Percentiles rank a stretch among this genome's conserved stretches.
Conservation (phyloP, 257 asterid genomes). For the Thymus quinquecostatus region DNA sequence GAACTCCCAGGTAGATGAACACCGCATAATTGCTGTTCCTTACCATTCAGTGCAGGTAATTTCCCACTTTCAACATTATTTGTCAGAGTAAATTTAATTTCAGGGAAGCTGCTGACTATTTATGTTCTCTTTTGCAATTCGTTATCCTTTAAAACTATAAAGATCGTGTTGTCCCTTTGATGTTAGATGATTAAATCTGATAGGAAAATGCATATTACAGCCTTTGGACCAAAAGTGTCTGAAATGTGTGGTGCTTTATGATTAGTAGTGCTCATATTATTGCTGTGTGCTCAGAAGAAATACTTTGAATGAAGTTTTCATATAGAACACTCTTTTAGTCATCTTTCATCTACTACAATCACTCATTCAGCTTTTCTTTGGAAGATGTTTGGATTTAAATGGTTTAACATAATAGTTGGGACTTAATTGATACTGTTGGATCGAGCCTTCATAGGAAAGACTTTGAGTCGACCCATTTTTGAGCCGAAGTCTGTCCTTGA, state of each 20-base stretch:
- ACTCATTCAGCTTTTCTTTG: not conserved
- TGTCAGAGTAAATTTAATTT: not conserved
- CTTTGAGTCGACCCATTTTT: not conserved
- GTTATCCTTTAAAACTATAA: not conserved
- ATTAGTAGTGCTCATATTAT: not conserved
- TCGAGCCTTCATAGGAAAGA: not conserved
- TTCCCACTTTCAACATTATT: conserved; percentile 26
- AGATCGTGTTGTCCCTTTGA: not conserved
- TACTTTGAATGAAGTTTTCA: not conserved
- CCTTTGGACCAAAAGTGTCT: not conserved
- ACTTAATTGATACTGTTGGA: not conserved
- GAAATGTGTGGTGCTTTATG: not conserved
- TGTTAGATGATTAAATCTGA: not conserved
- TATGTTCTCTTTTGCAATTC: conserved; percentile 4
- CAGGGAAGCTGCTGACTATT: not conserved
- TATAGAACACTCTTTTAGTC: not conserved
- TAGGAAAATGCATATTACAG: not conserved
- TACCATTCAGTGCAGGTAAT: conserved; percentile 89
- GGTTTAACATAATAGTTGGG: not conserved
- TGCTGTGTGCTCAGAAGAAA: not conserved
- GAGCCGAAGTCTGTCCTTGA: not conserved
- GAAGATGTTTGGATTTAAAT: not conserved
- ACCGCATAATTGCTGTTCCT: conserved; percentile 80
- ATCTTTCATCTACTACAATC: not conserved
- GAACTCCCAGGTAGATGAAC: conserved; percentile 80